Base-by-base conservation (phyloP, 148 eudicot species). In the Suaeda aralocaspica region DNA sequence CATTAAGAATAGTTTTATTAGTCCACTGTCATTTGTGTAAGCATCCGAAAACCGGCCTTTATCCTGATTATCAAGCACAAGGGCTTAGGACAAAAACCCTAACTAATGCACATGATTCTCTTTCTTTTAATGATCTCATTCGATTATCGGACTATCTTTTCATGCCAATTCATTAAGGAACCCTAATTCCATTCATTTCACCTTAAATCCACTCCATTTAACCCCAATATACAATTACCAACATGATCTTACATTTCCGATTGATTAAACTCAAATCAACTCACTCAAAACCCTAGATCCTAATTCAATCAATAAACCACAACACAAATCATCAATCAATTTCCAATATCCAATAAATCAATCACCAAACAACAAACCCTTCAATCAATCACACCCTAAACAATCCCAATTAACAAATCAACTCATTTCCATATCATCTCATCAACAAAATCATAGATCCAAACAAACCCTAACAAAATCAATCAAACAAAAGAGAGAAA, bases 401-500 rank as follows among this genome's bases (percentile, higher is more conserved):
- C 41, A 36, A 36, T 3, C 4, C 41, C 41, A n/a, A 36, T 36
- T 36, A 36, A 4, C 8, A 36, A 36, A 36, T 36, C 41, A 51
- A 67, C n/a, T 24, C 19, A 9, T 15, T 19, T 21, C 57, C 21
- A 3, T 6, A 30, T 16, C 31, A 55, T 57, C 59, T n/a, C 11
- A 18, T 26, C 14, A 48, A 29, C 29, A 46, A 41, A 41, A 60
- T 58, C 22, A 10, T 11, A 39, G 50, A 62, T 72, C 68, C 5
- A 62, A 72, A 48, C 46, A 28, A 63, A 49, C 9, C 19, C 26
- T 30, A 62, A 14, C 44, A 71, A n/a, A 63, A 73, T 28, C 21
- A 55, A 28, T 6, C 24, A 18, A 6, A 19, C 0, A 67, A 44
- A 46, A 9, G 45, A 5, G 12, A 7, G 34, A 22, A 8, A 49